These are phyloP conservation scores for Tolypocladium endophyticum DNA, from an alignment of 2,329 filamentous ascomycete species.

Conservation along the genomic window DNA sequence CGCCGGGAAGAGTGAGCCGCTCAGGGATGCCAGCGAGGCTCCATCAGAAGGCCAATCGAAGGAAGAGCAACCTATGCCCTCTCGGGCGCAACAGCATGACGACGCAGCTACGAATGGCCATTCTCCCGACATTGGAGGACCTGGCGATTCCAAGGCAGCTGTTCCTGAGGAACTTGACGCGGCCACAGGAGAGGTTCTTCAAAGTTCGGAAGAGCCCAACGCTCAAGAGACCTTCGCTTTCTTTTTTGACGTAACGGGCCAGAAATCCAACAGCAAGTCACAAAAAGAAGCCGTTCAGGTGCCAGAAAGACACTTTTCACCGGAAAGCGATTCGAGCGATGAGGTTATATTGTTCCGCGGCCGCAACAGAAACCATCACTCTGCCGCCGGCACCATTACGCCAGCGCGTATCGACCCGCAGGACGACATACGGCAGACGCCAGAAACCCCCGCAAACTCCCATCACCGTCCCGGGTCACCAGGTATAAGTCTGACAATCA, in stretches of 20 bases:
- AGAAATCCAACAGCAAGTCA: constrained; percentile 6
- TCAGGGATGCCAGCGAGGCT: constrained; percentile 27
- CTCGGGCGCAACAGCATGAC: background rate
- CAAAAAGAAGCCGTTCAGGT: constrained; percentile 1
- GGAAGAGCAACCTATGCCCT: background rate
- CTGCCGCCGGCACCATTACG: background rate
- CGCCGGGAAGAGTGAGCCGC: constrained; percentile 39
- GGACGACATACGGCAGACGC: background rate
- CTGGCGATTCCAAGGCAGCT: background rate
- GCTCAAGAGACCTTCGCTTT: constrained; percentile 12
- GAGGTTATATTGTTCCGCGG: constrained; percentile 60
- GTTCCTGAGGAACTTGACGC: constrained; percentile 12
- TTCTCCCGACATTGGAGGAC: background rate
- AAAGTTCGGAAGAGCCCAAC: background rate
- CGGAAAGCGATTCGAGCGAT: constrained; percentile 41
- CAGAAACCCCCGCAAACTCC: background rate
- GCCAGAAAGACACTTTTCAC: constrained; percentile 10
- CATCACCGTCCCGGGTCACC: background rate
- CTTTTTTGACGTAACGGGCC: constrained; percentile 26
- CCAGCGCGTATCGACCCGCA: background rate
- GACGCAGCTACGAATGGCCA: background rate
- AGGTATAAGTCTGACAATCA: background rate
- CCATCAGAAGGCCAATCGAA: background rate
- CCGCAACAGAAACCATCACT: constrained; percentile 22
- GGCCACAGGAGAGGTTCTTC: constrained; percentile 2